Percentiles rank a stretch among this genome's conserved stretches.
Conservation (phyloP, 768 basidiomycete genomes). For the Hortiboletus flavorubellus region DNA sequence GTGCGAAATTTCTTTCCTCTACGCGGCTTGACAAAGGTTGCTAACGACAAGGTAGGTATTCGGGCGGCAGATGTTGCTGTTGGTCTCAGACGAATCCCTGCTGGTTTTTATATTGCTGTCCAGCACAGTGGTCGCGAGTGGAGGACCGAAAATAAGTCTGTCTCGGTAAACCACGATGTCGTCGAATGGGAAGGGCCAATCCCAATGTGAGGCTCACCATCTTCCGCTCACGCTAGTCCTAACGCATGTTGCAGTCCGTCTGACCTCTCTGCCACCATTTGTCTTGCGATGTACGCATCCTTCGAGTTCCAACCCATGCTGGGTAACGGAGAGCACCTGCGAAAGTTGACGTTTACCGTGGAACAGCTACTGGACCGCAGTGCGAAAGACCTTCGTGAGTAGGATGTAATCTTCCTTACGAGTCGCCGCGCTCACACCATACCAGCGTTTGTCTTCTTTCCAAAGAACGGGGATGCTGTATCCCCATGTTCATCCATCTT, state of each 20-base stretch:
- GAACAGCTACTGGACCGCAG: background rate
- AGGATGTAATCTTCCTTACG: background rate
- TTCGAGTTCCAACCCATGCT: conserved; percentile 5
- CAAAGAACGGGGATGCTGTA: background rate
- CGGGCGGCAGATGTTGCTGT: background rate
- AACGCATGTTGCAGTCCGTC: background rate
- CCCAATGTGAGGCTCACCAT: background rate
- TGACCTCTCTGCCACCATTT: background rate
- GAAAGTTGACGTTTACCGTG: background rate
- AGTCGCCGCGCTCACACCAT: background rate
- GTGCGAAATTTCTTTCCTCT: background rate
- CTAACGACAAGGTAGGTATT: background rate
- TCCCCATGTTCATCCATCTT: background rate
- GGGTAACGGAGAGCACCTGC: background rate
- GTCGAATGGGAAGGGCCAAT: conserved; percentile 4
- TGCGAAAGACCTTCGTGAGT: background rate
- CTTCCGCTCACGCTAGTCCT: background rate
- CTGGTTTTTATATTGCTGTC: background rate
- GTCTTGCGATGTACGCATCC: background rate
- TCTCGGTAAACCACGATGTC: background rate
- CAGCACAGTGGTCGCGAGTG: background rate
- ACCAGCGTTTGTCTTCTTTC: background rate
- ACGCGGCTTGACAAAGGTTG: background rate
- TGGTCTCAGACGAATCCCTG: background rate
- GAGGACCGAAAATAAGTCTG: background rate